A percentile compares a stretch with the other conserved stretches of the same genome.
phyloP scores from a whole-genome alignment of 495 filamentous ascomycete genomes.

The Podospora pseudoanserina region DNA sequence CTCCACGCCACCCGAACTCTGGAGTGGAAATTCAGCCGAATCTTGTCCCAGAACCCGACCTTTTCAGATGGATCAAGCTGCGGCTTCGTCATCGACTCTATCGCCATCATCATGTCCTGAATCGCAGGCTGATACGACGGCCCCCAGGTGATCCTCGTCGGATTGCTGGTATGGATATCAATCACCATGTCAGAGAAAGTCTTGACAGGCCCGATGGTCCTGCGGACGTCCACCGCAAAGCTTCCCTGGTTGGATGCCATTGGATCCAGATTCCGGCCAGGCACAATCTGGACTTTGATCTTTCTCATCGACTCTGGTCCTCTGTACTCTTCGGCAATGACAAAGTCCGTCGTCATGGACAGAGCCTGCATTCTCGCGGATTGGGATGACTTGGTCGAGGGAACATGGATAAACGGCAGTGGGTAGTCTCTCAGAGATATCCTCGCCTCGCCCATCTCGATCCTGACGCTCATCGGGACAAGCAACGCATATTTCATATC shows the following conservation, averaged over 20 bases:
- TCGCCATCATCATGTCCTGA: constrained; percentile 99
- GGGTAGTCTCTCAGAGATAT: constrained; percentile 89
- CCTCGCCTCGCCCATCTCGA: constrained; percentile 88
- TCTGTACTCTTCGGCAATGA: constrained; percentile 91
- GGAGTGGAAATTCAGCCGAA: constrained; percentile 92
- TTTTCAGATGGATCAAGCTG: constrained; percentile 90
- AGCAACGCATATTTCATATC: constrained; percentile 87
- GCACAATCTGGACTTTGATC: constrained; percentile 81
- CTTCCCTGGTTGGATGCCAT: constrained; percentile 50
- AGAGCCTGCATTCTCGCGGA: constrained; percentile 75
- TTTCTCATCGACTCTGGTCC: constrained; percentile 71
- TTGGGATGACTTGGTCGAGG: constrained; percentile 73
- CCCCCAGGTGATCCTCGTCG: constrained; percentile 94
- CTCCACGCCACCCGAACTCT: constrained; percentile 83
- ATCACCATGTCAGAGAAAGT: constrained; percentile 89
- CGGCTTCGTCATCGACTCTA: constrained; percentile 94
- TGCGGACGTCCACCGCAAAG: constrained; percentile 79
- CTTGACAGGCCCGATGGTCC: constrained; percentile 93
- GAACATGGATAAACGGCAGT: constrained; percentile 85
- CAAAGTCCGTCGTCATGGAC: constrained; percentile 86
- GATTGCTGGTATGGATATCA: constrained; percentile 86
- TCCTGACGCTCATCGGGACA: constrained; percentile 81
- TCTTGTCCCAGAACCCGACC: constrained; percentile 99
- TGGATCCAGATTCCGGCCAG: constrained; percentile 49
- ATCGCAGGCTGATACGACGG: constrained; percentile 97